A percentile compares a stretch with the other conserved stretches of the same genome.
phyloP scores from a whole-genome alignment of 2,329 filamentous ascomycete genomes.

The Oidium heveae region DNA sequence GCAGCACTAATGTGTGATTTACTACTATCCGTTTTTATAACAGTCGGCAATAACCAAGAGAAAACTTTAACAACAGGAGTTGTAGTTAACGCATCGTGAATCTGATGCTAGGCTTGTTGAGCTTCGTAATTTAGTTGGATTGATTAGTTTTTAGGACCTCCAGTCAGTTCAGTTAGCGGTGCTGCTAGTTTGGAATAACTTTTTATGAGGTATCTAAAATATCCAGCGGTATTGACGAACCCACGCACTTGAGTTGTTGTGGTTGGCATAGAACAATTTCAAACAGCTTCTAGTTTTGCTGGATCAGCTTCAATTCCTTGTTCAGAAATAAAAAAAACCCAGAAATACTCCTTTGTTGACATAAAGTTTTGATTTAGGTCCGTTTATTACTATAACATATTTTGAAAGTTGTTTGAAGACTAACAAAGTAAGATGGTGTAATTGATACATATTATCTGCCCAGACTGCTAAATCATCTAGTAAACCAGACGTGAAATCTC shows the following conservation, averaged over 20 bases:
- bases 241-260: not conserved
- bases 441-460: not conserved
- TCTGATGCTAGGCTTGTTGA: not conserved
- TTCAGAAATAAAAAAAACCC: not conserved
- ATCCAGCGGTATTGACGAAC: not conserved
- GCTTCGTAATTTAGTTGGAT: not conserved
- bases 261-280: not conserved
- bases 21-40: not conserved
- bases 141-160: not conserved
- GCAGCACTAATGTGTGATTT: not conserved
- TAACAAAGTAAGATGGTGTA: not conserved
- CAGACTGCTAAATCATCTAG: not conserved
- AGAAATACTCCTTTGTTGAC: not conserved
- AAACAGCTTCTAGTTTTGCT: not conserved
- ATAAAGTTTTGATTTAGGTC: not conserved
- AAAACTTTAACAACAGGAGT: not conserved
- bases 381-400: not conserved
- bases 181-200: not conserved
- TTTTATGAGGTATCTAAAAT: not conserved
- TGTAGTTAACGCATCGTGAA: not conserved
- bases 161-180: not conserved
- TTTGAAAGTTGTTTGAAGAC: not conserved
- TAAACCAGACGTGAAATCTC: not conserved
- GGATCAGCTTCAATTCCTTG: not conserved
- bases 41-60: not conserved